Evolutionary conservation across 176 grass and related monocot genomes (phyloP).

Genomic region (Raddia guianensis): DNA sequence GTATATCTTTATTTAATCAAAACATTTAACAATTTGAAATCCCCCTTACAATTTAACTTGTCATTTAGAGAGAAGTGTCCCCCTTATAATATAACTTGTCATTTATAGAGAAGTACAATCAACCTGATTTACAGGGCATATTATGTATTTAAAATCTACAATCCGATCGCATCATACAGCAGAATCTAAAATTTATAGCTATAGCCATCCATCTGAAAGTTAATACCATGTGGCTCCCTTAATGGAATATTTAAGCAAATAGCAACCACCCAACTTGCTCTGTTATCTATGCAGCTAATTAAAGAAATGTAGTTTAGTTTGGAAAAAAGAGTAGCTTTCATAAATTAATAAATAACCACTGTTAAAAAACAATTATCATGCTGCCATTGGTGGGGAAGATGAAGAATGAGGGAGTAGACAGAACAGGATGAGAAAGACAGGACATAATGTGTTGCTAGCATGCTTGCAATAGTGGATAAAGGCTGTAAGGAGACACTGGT

Average conservation of each 20-base stretch:
- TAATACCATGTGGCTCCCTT: not conserved
- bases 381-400: too few relatives aligned
- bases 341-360: too few relatives aligned
- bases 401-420: too few relatives aligned
- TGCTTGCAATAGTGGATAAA: too few relatives aligned
- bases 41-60: not conserved
- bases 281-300: not conserved
- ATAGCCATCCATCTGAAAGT: slow-evolving; percentile 3
- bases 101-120: slow-evolving; percentile 13
- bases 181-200: not conserved
- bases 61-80: slow-evolving; percentile 22
- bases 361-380: too few relatives aligned
- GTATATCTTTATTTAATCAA: slow-evolving; percentile 9
- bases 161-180: not conserved
- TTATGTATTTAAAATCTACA: not conserved
- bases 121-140: not conserved
- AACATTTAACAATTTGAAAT: slow-evolving; percentile 21
- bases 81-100: too few relatives aligned
- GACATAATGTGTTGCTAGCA: too few relatives aligned
- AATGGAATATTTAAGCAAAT: not conserved
- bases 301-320: not conserved
- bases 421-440: too few relatives aligned
- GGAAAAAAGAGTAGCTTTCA: not conserved
- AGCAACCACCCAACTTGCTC: not conserved
- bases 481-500: too few relatives aligned